phyloP scores from a whole-genome alignment of 192 early-diverging fungal genomes.

The Backusella sp. region DNA sequence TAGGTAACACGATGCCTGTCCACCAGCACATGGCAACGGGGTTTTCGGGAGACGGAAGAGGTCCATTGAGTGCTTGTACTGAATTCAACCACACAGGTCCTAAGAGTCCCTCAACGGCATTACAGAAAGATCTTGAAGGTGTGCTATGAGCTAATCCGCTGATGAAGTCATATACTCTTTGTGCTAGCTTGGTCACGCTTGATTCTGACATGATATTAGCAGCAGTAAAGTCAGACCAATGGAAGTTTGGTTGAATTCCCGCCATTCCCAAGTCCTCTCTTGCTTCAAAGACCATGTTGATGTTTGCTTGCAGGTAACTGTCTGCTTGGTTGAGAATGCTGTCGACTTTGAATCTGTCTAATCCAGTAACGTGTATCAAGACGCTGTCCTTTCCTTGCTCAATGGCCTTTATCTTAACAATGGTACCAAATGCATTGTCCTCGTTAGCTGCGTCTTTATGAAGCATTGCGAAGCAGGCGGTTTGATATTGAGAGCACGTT shows the following conservation, averaged over 20 bases:
- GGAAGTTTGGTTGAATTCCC: not conserved
- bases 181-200: not conserved
- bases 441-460: not conserved
- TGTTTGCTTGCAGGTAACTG: not conserved
- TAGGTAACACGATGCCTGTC: constrained; percentile 16
- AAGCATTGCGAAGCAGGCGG: constrained; percentile 5
- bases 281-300: not conserved
- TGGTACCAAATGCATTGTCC: not conserved
- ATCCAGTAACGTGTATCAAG: not conserved
- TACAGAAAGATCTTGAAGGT: constrained; percentile 11
- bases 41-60: constrained; percentile 10
- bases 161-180: constrained; percentile 6
- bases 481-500: not conserved
- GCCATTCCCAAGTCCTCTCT: not conserved
- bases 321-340: not conserved
- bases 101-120: constrained; percentile 8
- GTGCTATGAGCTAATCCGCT: constrained; percentile 8
- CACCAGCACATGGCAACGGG: constrained; percentile 17
- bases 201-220: not conserved
- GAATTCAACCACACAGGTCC: constrained; percentile 18
- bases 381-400: constrained; percentile 6
- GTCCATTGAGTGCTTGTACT: constrained; percentile 12
- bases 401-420: constrained; percentile 7
- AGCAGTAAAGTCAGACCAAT: constrained; percentile 6
- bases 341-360: constrained; percentile 13